These are phyloP conservation scores for Vaucheria bursata DNA, from an alignment of 352 stramenopile species.

Conservation along the genomic window DNA sequence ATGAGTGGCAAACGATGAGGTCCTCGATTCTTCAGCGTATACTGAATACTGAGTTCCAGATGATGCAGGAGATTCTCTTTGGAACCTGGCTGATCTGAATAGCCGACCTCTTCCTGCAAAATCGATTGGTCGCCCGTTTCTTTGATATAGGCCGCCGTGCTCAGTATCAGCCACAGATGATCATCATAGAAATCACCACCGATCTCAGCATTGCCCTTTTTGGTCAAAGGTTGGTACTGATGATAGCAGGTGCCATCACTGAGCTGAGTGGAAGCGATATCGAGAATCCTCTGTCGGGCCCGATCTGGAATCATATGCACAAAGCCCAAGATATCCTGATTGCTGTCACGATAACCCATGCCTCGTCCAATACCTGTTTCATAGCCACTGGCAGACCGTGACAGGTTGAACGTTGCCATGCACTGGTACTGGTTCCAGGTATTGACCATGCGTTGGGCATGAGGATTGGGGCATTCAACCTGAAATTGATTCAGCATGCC, in stretches of 20 bases:
- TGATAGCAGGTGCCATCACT: neutral
- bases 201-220: neutral
- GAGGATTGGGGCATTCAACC: neutral
- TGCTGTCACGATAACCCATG: neutral
- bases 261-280: neutral
- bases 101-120: neutral
- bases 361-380: neutral
- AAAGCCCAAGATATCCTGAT: neutral
- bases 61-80: neutral
- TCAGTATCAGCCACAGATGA: neutral
- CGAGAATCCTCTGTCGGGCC: neutral
- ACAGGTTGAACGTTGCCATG: neutral
- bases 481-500: neutral
- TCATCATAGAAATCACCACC: neutral
- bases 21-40: neutral
- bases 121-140: neutral
- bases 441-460: neutral
- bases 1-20: neutral
- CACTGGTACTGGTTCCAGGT: constrained; percentile 4
- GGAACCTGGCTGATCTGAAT: neutral
- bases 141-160: neutral
- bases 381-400: neutral
- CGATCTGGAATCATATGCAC: neutral
- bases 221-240: neutral
- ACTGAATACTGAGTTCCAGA: neutral